Percentiles rank a stretch among this genome's conserved stretches.
Conservation (phyloP, 2,329 filamentous ascomycete species). For the Nothopassalora personata region DNA sequence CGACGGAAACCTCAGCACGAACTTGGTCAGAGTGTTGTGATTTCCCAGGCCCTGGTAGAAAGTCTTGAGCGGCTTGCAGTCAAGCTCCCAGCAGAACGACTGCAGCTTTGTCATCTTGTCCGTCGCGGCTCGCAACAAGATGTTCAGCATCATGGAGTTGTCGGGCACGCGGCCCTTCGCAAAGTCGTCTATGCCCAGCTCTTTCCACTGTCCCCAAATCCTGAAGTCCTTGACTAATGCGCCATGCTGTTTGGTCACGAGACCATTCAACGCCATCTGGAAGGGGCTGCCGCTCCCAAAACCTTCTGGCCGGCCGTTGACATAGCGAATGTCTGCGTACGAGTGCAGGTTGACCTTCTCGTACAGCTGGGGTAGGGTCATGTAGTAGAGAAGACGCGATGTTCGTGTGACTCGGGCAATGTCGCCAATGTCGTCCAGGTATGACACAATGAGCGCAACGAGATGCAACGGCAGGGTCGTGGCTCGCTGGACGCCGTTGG, state of each 20-base stretch:
- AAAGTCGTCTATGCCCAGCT: slow-evolving; percentile 54
- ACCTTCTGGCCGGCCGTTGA: slow-evolving; percentile 54
- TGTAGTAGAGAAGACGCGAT: slow-evolving; percentile 59
- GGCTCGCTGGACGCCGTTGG: slow-evolving; percentile 7
- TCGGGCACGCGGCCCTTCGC: slow-evolving; percentile 57
- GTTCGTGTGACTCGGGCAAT: slow-evolving; percentile 56
- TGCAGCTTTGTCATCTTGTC: slow-evolving; percentile 54
- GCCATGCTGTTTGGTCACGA: slow-evolving; percentile 53
- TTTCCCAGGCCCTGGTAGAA: slow-evolving; percentile 53
- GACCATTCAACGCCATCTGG: slow-evolving; percentile 56
- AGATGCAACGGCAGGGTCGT: slow-evolving; percentile 51
- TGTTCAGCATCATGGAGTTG: slow-evolving; percentile 59
- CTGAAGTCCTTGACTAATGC: slow-evolving; percentile 49
- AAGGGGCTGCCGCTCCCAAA: slow-evolving; percentile 60
- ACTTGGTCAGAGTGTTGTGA: slow-evolving; percentile 45
- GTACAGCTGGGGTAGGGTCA: slow-evolving; percentile 59
- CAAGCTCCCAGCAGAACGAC: slow-evolving; percentile 57
- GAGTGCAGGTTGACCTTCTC: slow-evolving; percentile 52
- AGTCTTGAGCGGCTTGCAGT: slow-evolving; percentile 55
- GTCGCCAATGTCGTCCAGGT: slow-evolving; percentile 55
- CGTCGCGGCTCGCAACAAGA: slow-evolving; percentile 53
- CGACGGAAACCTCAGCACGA: slow-evolving; percentile 53
- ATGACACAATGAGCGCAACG: slow-evolving; percentile 52
- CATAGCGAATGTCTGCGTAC: slow-evolving; percentile 55
- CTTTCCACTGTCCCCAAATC: slow-evolving; percentile 53